phyloP scores from a whole-genome alignment of 495 filamentous ascomycete genomes.

The Penicillium samsonianum region DNA sequence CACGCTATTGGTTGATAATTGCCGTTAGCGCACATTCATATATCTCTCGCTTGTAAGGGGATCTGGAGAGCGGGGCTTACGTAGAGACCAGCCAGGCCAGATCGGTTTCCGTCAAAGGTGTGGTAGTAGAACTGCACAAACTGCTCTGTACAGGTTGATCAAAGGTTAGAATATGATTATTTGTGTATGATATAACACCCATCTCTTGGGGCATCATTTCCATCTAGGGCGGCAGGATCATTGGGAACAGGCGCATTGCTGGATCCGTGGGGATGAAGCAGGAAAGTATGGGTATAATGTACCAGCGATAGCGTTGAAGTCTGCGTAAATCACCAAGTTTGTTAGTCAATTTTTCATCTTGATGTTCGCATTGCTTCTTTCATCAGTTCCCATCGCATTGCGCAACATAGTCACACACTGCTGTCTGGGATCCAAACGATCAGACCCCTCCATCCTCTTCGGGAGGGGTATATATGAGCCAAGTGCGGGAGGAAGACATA shows the following conservation, averaged over 20 bases:
- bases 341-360: slow-evolving; percentile 23
- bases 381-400: background rate
- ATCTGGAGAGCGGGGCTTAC: slow-evolving; percentile 48
- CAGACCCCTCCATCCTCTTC: background rate
- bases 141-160: slow-evolving; percentile 54
- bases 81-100: slow-evolving; percentile 68
- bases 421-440: slow-evolving; percentile 1
- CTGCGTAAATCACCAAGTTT: slow-evolving; percentile 27
- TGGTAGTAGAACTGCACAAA: slow-evolving; percentile 90
- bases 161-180: slow-evolving; percentile 19
- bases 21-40: slow-evolving; percentile 2
- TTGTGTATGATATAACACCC: background rate
- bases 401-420: slow-evolving; percentile 18
- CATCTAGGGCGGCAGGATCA: slow-evolving; percentile 9
- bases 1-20: slow-evolving; percentile 56
- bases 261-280: background rate
- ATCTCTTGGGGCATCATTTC: background rate
- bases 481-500: slow-evolving; percentile 1
- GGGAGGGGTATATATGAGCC: background rate
- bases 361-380: background rate
- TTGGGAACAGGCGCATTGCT: slow-evolving; percentile 14
- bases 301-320: slow-evolving; percentile 58
- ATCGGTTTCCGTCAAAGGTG: slow-evolving; percentile 72
- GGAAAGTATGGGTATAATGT: slow-evolving; percentile 31
- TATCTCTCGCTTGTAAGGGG: background rate